Base-by-base conservation (phyloP, 148 eudicot species). In the Nepenthes mirabilis region DNA sequence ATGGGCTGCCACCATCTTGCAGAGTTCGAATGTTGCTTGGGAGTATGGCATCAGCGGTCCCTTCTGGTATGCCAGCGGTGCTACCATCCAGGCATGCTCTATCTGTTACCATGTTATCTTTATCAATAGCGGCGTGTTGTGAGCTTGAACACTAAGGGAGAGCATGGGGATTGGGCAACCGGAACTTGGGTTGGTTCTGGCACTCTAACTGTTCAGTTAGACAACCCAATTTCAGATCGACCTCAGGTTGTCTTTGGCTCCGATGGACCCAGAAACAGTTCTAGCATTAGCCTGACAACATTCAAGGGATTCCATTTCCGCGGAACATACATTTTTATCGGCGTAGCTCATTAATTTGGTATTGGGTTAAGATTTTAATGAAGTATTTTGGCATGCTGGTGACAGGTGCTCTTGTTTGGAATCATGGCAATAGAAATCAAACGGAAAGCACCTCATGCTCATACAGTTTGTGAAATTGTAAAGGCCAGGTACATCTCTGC, bases 21-120 rank as follows among this genome's bases (percentile, higher is more conserved):
- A 91, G 74, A 91, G 97, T 66, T 91, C 95, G 7, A 91, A 91
- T 71, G 97, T 91, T 36, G 97, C 97, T 35, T 93, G 98, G 98
- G 66, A 88, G 67, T 86, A 88, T 77, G 98, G 98, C 58, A 77
- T 93, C 40, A 88, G 98, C 40, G 96, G 98, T 65, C 96, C 96
- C 33, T 88, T 88, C 71, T 93, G 98, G 98, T 93, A 93, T 63
- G 98, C 98, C 36, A 93, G 96, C 66, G 98, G 95, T 1, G 98
- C 96, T 52, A 78, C 91, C 60, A 83, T 93, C 60, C 96, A 93
- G 90, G 95, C 68, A 85, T 67, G 83, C 71, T 34, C 56, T 47
- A 33, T 23, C 23, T 59, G 9, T 52, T 14, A 53, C 11, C 9
- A 14, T 68, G 33, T 55, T 32, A 23, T 6, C 36, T 8, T 13